These are phyloP conservation scores for Termitomyces sp. DNA, from an alignment of 768 basidiomycete genomes.

Conservation along the genomic window DNA sequence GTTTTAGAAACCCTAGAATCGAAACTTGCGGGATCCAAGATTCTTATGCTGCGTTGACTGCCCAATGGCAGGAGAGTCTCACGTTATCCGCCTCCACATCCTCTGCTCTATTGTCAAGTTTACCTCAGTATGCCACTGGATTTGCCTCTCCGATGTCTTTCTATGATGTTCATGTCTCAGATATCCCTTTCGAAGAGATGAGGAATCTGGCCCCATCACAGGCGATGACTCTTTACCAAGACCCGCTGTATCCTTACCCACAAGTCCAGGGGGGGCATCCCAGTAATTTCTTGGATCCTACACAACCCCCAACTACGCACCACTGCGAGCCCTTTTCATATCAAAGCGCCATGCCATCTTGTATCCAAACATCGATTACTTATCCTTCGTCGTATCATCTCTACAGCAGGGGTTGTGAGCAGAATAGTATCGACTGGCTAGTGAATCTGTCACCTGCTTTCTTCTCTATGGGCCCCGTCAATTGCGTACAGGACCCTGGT, in stretches of 20 bases:
- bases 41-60: neutral
- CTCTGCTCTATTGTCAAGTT: neutral
- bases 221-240: neutral
- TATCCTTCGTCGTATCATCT: neutral
- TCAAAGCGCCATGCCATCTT: neutral
- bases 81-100: neutral
- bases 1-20: neutral
- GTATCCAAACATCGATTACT: neutral
- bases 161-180: neutral
- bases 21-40: neutral
- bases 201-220: neutral
- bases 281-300: neutral
- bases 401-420: neutral
- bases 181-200: neutral
- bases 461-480: neutral
- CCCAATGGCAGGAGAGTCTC: neutral
- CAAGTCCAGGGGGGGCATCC: neutral
- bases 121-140: neutral
- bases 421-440: neutral
- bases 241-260: neutral
- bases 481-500: neutral
- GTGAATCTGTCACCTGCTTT: neutral
- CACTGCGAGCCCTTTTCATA: neutral
- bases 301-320: neutral
- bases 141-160: neutral